Base-by-base conservation (phyloP, 345 rosid species). In the Populus euphratica region DNA sequence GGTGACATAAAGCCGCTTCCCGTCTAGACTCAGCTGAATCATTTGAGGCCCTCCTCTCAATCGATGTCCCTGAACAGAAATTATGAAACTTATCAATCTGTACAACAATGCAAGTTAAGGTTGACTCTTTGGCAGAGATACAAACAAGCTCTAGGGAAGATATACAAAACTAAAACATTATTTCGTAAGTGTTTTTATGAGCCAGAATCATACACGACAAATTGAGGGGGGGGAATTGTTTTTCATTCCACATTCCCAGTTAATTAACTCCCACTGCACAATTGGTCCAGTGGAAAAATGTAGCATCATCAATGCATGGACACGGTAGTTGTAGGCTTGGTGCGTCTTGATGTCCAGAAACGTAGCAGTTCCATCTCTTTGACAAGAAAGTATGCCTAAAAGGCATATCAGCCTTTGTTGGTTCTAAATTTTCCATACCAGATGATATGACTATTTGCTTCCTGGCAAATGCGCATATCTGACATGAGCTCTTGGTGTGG, bases 11-110 rank as follows among this genome's bases (percentile, higher is more conserved):
- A 95, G 90, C 64, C 98, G 79, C 83, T 90, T 95, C 82, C 99
- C 98, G 72, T 95, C 98, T 25, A 95, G 88, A 79, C 99, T 95
- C 73, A 91, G 80, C 80, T 95, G 98, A 52, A 93, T 87, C 99
- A 92, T 93, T 81, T 90, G 94, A 66, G 98, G 99, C 17, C 98
- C 99, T 11, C 96, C 98, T 81, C 99, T 78, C 68, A 93, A 76
- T 61, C 74, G 50, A 62, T 88, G 88, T 5, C 94, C 98, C 99
- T 95, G 77, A 47, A 86, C 69, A 7, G 5, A 73, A 50, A 61
- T 11, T 18, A 64, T 1, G 35, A 64, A 64, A 27, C 18, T 49
- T 33, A 29, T 73, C 72, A 74, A 47, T 74, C 64, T 25, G 38
- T 23, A n/a, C 10, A 27, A 21, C 41, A n/a, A 7, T 38, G 4